Percentiles rank a stretch among this genome's conserved stretches.
These are phyloP conservation scores for Leavenworthia alabamica DNA, from an alignment of 345 rosid species.

Conservation along the genomic window DNA sequence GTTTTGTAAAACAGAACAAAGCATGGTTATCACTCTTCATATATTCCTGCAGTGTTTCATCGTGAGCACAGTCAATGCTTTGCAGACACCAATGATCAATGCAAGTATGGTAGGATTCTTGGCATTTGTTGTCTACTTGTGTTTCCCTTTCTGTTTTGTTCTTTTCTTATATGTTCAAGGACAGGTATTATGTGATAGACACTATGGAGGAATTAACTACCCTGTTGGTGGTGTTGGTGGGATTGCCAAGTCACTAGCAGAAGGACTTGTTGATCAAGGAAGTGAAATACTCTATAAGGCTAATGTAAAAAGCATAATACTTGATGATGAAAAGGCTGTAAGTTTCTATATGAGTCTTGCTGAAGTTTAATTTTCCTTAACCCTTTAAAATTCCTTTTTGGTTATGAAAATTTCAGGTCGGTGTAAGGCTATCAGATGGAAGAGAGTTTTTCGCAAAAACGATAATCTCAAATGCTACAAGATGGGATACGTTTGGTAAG, in stretches of 20 bases:
- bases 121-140: background rate
- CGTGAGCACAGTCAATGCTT: conserved; percentile 83
- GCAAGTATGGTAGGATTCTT: conserved; percentile 71
- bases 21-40: background rate
- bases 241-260: conserved; percentile 74
- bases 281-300: conserved; percentile 85
- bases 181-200: conserved; percentile 94
- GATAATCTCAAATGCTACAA: conserved; percentile 86
- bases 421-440: conserved; percentile 85
- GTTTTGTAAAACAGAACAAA: background rate
- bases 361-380: background rate
- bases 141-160: background rate
- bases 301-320: conserved; percentile 61
- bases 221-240: conserved; percentile 97
- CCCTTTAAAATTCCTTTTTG: background rate
- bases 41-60: conserved; percentile 76
- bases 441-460: conserved; percentile 68
- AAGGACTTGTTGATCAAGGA: conserved; percentile 69
- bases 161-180: conserved; percentile 12
- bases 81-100: conserved; percentile 93
- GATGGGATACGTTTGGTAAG: conserved; percentile 99
- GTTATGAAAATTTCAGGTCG: conserved; percentile 45
- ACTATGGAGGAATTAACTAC: conserved; percentile 94
- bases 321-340: conserved; percentile 79
- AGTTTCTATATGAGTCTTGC: conserved; percentile 31